Base-by-base conservation (phyloP, 345 rosid genomes). In the Brassica cretica region DNA sequence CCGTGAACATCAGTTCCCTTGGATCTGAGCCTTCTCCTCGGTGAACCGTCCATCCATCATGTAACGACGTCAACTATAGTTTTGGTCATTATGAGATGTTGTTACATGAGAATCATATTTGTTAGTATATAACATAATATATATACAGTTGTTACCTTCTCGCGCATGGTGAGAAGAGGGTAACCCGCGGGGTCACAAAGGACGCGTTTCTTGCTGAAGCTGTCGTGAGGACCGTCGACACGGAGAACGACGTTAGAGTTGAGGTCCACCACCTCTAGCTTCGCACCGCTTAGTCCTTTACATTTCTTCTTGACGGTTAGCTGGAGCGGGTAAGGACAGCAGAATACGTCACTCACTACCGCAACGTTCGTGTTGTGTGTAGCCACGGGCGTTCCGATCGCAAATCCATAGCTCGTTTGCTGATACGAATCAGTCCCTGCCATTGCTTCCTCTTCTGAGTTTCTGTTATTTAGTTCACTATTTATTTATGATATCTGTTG, bases 161-260 rank as follows among this genome's bases (percentile, higher is more conserved):
- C 79, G 68, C 79, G 79, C 79, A 76, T 76, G 27, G 79, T 76
- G 68, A 76, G 79, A 8, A 76, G 74, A 62, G 80, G 80, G 18
- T 69, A 61, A 49, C 80, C 80, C 1, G 64, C 25, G 11, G 69
- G 74, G 14, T 76, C 74, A 76, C 74, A 70, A 1, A 76, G 75
- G 63, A 76, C 41, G 1, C 64, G 80, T 70, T 76, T 76, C 70
- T 30, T 70, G 63, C 35, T 46, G 56, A 76, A 69, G 55, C 70
- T 76, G 25, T 76, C 12, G 29, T 8, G 27, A 69, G 80, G 80
- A 69, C 80, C 74, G 2, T 76, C 80, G 0, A 76, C 53, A 8
- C 39, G 64, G 12, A 76, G 79, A 69, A 76, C 63, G 11, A 76
- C 53, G 39, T 68, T 69, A 49, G 80, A 76, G 5, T 32, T 21